Evolutionary conservation across 495 filamentous ascomycete genomes (phyloP), one percentile per base, ranked within the genome.

Genomic region (Alectoria sarmentosa): DNA sequence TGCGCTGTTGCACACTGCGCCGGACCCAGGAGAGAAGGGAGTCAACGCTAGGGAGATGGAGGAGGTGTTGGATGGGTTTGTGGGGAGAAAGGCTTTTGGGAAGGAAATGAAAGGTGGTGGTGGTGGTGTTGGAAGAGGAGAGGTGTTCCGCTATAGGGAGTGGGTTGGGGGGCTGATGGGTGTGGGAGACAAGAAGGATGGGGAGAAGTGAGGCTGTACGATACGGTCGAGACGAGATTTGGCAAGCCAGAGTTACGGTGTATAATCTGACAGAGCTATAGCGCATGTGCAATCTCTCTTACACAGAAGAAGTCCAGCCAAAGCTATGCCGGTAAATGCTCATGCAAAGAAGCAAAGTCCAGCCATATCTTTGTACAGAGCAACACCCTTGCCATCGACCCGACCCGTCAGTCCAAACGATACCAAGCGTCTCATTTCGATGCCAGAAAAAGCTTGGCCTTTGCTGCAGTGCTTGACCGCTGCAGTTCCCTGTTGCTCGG

Each of bases 41-140:
- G 74, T 96, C 73, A 89, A 84, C 1, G 86, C 88, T 58, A 73
- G 81, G 60, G 91, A 98, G 71, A 83, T 98, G 21, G 91, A 96
- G 69, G 85, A 84, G 70, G 87, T 95, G 21, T 75, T 98, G 65
- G 85, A 78, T 65, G 92, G 90, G 0, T 98, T 97, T 76, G 89
- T 84, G 32, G 91, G 89, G 5, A 82, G 91, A 60, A 82, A 88
- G 67, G 88, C 88, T 1, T 96, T 96, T 78, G 76, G 78, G 58
- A 71, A 77, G 67, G 48, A 72, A 69, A n/a, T 77, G 48, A 52
- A 30, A 75, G n/a, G 71, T 76, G 62, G 76, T 71, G 59, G 70
- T 58, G 57, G 80, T 77, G 69, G 76, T 80, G 60, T 69, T 23
- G 68, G 65, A 23, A 70, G 72, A 41, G 89, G 87, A 8, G 90